phyloP scores from a whole-genome alignment of 2,329 filamentous ascomycete species.

The Onygenales sp. region DNA sequence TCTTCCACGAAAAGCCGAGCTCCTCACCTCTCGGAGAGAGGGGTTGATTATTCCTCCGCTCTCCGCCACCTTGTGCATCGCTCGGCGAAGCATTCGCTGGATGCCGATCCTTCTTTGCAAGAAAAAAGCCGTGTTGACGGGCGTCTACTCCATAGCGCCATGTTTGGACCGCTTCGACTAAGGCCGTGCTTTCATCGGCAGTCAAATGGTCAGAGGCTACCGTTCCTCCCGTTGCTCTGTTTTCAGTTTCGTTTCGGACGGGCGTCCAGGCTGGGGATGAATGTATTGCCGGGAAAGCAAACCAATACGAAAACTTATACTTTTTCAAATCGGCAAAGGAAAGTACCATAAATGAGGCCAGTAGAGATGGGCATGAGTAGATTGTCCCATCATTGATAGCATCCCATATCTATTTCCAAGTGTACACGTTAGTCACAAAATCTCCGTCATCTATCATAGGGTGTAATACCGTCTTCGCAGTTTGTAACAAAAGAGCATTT shows the following conservation, averaged over 20 bases:
- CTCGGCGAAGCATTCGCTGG: not conserved
- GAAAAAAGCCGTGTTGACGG: conserved; percentile 86
- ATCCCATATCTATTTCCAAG: conserved; percentile 76
- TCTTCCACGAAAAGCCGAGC: conserved; percentile 63
- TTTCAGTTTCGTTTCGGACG: conserved; percentile 23
- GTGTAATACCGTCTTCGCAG: conserved; percentile 59
- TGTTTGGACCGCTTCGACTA: conserved; percentile 76
- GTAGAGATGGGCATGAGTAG: conserved; percentile 84
- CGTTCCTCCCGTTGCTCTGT: not conserved
- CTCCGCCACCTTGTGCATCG: conserved; percentile 18
- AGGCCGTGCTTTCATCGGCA: conserved; percentile 60
- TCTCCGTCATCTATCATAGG: conserved; percentile 11
- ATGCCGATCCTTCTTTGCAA: conserved; percentile 64
- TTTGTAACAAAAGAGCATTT: conserved; percentile 62
- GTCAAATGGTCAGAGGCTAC: conserved; percentile 38
- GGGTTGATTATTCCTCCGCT: conserved; percentile 21
- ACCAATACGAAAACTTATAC: conserved; percentile 97
- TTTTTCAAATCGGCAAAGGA: conserved; percentile 96
- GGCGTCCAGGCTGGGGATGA: conserved; percentile 77
- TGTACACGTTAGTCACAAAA: not conserved
- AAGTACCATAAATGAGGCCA: conserved; percentile 79
- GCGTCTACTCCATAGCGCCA: conserved; percentile 77
- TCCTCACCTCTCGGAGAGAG: conserved; percentile 45
- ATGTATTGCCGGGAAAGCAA: conserved; percentile 87
- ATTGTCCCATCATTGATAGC: conserved; percentile 95